Conservation (phyloP, 2,329 filamentous ascomycete species). For the Metarhizium rileyi region DNA sequence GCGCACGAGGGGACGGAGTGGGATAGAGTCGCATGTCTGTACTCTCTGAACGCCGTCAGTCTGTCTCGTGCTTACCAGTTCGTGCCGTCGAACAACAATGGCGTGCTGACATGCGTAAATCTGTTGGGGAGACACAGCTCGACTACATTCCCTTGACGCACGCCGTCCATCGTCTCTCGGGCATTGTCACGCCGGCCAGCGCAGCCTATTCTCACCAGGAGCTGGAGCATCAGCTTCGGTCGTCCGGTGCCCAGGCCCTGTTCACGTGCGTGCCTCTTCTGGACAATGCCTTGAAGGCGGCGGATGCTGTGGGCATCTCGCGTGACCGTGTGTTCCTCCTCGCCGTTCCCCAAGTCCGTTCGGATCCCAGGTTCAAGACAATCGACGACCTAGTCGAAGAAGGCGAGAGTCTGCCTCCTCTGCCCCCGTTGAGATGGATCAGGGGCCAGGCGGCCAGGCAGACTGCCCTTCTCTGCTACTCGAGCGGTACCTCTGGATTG, state of each 20-base stretch:
- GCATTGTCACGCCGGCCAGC: conserved; percentile 64
- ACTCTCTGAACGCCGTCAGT: conserved; percentile 68
- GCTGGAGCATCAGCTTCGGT: conserved; percentile 61
- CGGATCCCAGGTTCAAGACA: conserved; percentile 47
- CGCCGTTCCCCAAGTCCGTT: conserved; percentile 50
- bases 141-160: conserved; percentile 66
- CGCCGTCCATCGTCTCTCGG: conserved; percentile 66
- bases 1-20: conserved; percentile 65
- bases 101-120: background rate
- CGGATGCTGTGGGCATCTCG: conserved; percentile 52
- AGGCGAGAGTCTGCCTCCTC: conserved; percentile 42
- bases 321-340: conserved; percentile 58
- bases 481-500: conserved; percentile 68
- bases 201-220: conserved; percentile 63
- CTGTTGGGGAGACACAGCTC: conserved; percentile 36
- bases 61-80: background rate
- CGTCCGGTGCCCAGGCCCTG: conserved; percentile 57
- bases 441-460: conserved; percentile 57
- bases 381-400: conserved; percentile 55
- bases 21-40: conserved; percentile 71
- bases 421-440: conserved; percentile 49
- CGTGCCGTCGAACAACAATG: background rate
- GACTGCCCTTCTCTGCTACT: conserved; percentile 70
- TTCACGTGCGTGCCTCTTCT: conserved; percentile 64
- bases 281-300: conserved; percentile 53